Evolutionary conservation across 139 green algal genomes (phyloP).

Genomic region (Asterochloris sp.): DNA sequence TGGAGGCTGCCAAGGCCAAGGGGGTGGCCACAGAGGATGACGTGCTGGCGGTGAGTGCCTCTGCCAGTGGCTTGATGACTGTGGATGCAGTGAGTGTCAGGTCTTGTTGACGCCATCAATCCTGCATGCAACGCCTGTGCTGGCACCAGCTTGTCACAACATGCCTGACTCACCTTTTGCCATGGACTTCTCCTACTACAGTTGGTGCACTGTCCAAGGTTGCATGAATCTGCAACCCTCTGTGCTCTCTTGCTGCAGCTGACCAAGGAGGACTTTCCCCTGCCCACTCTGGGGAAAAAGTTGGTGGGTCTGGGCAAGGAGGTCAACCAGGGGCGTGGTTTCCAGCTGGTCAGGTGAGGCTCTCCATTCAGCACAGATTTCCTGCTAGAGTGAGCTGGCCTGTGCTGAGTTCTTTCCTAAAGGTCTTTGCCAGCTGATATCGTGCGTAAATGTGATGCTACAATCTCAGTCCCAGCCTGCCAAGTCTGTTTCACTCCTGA

Average conservation of each 20-base stretch:
- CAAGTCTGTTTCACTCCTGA: too few species aligned
- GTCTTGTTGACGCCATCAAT: not conserved
- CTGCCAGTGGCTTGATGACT: not conserved
- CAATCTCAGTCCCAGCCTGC: too few species aligned
- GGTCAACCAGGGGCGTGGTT: conserved; percentile 14
- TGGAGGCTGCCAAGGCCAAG: not conserved
- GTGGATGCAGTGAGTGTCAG: not conserved
- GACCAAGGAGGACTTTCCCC: conserved; percentile 5
- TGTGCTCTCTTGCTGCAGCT: conserved; percentile 8
- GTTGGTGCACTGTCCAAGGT: too few species aligned
- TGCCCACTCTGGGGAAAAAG: conserved; percentile 14
- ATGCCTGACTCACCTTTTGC: too few species aligned
- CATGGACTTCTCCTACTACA: not conserved
- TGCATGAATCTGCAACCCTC: not conserved
- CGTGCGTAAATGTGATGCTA: not conserved
- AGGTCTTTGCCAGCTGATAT: not conserved
- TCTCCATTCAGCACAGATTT: too few species aligned
- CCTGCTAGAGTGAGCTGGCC: not conserved
- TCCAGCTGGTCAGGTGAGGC: conserved; percentile 17
- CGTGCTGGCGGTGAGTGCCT: not conserved
- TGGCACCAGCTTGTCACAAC: not conserved
- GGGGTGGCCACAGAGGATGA: conserved; percentile 15
- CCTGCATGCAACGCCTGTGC: not conserved
- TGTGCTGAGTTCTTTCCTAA: not conserved
- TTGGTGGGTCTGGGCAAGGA: conserved; percentile 7